Evolutionary conservation across 2,329 filamentous ascomycete species (phyloP).

Genomic region (Pestalotiopsis sp.): DNA sequence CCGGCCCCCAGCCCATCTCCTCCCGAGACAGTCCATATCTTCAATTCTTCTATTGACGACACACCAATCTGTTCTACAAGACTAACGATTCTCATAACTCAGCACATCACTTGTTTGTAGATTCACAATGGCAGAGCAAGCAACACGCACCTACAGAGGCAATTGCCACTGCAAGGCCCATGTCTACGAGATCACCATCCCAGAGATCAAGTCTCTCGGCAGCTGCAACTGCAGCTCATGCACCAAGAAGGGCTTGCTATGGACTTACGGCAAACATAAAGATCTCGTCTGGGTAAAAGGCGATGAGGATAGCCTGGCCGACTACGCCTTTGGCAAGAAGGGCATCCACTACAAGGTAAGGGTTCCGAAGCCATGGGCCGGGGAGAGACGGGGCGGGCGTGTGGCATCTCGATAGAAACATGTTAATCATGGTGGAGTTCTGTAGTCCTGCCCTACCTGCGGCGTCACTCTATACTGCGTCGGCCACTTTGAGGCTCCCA

Average conservation of each 20-base stretch:
- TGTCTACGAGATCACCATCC: constrained; percentile 53
- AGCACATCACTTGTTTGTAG: background rate
- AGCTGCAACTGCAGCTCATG: constrained; percentile 74
- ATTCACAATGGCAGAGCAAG: constrained; percentile 7
- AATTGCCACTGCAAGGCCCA: constrained; percentile 62
- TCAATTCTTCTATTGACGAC: background rate
- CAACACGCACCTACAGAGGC: constrained; percentile 50
- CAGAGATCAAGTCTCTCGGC: constrained; percentile 58
- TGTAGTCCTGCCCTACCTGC: constrained; percentile 56
- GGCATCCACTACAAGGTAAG: constrained; percentile 45
- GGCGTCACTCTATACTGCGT: constrained; percentile 44
- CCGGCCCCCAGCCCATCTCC: background rate
- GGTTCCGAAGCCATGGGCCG: too few relatives aligned
- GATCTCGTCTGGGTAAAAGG: constrained; percentile 52
- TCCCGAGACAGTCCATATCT: background rate
- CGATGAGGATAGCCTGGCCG: constrained; percentile 38
- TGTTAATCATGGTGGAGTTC: background rate
- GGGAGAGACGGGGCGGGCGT: background rate
- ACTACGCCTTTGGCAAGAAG: constrained; percentile 46
- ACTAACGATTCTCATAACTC: background rate
- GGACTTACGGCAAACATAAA: constrained; percentile 28
- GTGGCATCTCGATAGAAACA: background rate
- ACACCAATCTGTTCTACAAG: background rate
- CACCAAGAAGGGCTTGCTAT: constrained; percentile 49
- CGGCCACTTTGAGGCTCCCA: constrained; percentile 23